Conservation (phyloP, 768 basidiomycete genomes). For the Phanerodontia chrysosporium region DNA sequence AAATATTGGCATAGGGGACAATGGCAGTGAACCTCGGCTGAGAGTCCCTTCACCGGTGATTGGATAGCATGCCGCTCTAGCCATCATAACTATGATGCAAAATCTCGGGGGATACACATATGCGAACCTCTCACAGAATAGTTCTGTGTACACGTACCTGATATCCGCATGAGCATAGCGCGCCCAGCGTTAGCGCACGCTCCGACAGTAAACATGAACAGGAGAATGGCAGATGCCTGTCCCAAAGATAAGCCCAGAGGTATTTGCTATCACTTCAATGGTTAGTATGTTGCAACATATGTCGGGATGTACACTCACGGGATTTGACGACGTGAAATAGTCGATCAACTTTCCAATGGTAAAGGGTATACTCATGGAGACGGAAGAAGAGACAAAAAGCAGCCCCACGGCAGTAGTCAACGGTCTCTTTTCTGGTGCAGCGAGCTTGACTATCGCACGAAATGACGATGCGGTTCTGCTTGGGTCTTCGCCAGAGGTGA, state of each 20-base stretch:
- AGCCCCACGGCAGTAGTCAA: conserved; percentile 73
- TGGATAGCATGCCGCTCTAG: too few species aligned
- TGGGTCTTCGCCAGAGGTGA: conserved; percentile 11
- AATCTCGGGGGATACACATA: too few species aligned
- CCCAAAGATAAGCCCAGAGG: conserved; percentile 77
- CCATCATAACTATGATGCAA: too few species aligned
- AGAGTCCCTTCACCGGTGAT: too few species aligned
- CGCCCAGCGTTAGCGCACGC: conserved; percentile 84
- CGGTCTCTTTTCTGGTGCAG: conserved; percentile 77
- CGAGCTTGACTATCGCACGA: conserved; percentile 71
- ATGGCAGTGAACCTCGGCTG: too few species aligned
- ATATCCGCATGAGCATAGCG: conserved; percentile 79
- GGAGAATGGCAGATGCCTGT: conserved; percentile 71
- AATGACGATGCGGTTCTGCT: conserved; percentile 55
- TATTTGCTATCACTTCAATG: conserved; percentile 46
- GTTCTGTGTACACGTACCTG: too few species aligned
- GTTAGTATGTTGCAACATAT: neutral
- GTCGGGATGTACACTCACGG: conserved; percentile 43
- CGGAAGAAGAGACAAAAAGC: conserved; percentile 80
- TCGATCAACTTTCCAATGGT: conserved; percentile 94
- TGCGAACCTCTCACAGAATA: too few species aligned
- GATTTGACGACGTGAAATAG: conserved; percentile 72
- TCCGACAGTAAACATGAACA: conserved; percentile 80
- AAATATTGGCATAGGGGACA: too few species aligned
- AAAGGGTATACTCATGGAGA: conserved; percentile 90